Percentiles rank a stretch among this genome's conserved stretches.
phyloP scores from a whole-genome alignment of 2,329 filamentous ascomycete genomes.

The Triangularia verruculosa region DNA sequence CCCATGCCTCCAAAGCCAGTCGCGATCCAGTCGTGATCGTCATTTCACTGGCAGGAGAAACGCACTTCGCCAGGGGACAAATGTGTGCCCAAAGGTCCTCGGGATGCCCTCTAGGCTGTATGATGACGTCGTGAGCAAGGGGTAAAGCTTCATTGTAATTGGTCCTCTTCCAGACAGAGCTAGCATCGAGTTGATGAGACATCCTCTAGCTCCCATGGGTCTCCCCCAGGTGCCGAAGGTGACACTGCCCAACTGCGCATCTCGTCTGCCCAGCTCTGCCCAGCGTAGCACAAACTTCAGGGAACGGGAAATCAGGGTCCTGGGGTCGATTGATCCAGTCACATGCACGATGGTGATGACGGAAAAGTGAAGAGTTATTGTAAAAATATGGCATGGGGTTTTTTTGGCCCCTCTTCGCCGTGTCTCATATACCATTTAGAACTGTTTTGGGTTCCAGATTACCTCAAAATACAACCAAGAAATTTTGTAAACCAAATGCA shows the following conservation, averaged over 20 bases:
- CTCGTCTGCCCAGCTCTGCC: neutral
- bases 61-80: neutral
- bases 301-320: neutral
- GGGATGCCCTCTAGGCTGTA: neutral
- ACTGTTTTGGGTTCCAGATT: constrained; percentile 18
- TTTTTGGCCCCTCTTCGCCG: neutral
- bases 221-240: neutral
- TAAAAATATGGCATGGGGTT: neutral
- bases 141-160: neutral
- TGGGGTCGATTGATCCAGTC: neutral
- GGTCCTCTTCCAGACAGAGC: neutral
- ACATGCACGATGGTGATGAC: neutral
- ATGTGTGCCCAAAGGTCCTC: neutral
- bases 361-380: neutral
- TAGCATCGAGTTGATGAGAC: too few species aligned
- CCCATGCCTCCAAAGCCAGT: neutral
- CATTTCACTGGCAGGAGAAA: too few species aligned
- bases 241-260: neutral
- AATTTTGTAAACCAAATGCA: constrained; percentile 16
- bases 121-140: neutral
- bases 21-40: too few species aligned
- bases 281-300: neutral
- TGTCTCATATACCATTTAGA: constrained; percentile 21
- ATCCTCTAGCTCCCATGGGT: neutral
- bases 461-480: constrained; percentile 12